Conservation (phyloP, 164 flowering plant genomes). For the Berberis vulgaris region DNA sequence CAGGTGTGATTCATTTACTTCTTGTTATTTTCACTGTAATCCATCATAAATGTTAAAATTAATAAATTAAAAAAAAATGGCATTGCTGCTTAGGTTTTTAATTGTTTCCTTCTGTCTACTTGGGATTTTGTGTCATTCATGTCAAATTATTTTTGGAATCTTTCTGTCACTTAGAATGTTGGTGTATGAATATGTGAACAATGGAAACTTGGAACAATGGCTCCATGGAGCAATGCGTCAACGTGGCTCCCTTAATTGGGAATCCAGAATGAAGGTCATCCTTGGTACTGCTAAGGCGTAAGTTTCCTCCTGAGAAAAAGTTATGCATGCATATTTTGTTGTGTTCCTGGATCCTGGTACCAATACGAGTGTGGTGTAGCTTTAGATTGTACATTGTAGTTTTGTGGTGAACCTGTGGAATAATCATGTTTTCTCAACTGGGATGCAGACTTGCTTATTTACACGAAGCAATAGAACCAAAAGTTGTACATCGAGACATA, state of each 20-base stretch:
- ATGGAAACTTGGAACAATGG: constrained; percentile 80
- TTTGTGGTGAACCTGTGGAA: background rate
- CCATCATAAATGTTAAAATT: background rate
- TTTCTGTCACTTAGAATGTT: constrained; percentile 38
- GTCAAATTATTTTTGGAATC: background rate
- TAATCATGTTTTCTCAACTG: constrained; percentile 4
- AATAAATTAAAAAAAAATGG: too few species aligned
- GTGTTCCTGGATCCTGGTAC: background rate
- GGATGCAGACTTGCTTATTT: constrained; percentile 60
- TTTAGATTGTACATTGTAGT: background rate
- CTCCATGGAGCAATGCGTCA: constrained; percentile 62
- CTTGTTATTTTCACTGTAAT: background rate
- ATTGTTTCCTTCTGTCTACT: background rate
- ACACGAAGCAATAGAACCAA: constrained; percentile 78
- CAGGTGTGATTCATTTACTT: constrained; percentile 29
- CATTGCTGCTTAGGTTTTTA: background rate
- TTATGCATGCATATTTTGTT: background rate
- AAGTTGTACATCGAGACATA: constrained; percentile 69
- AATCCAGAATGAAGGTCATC: constrained; percentile 64
- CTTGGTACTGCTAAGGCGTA: constrained; percentile 79
- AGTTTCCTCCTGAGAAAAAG: constrained; percentile 23
- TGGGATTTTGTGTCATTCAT: background rate
- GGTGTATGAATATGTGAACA: constrained; percentile 77
- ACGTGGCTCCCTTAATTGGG: constrained; percentile 56
- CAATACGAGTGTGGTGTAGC: background rate